A percentile compares a stretch with the other conserved stretches of the same genome.
phyloP scores from a whole-genome alignment of 768 basidiomycete genomes.

The Auricularia sp. region DNA sequence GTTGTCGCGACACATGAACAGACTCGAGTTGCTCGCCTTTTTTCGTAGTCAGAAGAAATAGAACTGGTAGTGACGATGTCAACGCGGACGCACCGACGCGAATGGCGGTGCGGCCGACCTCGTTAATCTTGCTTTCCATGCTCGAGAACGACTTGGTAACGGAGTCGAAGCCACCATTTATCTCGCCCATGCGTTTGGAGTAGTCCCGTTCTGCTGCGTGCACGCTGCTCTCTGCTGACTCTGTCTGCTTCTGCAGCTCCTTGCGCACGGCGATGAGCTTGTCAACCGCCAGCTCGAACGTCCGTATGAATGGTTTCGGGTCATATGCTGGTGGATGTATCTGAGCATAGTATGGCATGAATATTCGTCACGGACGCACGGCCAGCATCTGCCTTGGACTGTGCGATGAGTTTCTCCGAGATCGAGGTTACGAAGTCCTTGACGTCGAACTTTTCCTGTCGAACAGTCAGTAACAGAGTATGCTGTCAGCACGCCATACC shows the following conservation, averaged over 20 bases:
- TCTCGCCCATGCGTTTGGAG: slow-evolving; percentile 84
- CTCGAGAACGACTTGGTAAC: slow-evolving; percentile 80
- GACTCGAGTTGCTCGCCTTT: slow-evolving; percentile 93
- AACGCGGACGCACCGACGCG: slow-evolving; percentile 59
- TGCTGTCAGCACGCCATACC: neutral
- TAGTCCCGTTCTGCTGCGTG: slow-evolving; percentile 85
- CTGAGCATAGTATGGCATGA: neutral
- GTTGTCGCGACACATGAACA: slow-evolving; percentile 81
- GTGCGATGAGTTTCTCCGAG: slow-evolving; percentile 79
- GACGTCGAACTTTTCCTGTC: slow-evolving; percentile 80
- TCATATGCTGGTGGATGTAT: slow-evolving; percentile 60
- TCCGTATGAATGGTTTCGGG: slow-evolving; percentile 84
- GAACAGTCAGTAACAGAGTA: neutral
- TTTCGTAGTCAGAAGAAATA: neutral
- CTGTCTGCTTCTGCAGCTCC: slow-evolving; percentile 83
- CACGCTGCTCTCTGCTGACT: slow-evolving; percentile 88
- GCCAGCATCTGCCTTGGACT: slow-evolving; percentile 75
- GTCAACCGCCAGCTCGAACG: slow-evolving; percentile 88
- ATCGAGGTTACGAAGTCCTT: slow-evolving; percentile 80
- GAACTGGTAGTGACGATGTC: too few relatives aligned
- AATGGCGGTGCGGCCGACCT: slow-evolving; percentile 89
- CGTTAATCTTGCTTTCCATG: slow-evolving; percentile 86
- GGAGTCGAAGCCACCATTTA: slow-evolving; percentile 90
- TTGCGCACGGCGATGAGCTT: slow-evolving; percentile 76
- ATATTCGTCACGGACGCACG: slow-evolving; percentile 39